A percentile compares a stretch with the other conserved stretches of the same genome.
Evolutionary conservation across 1,284 basidiomycete species (phyloP).

Genomic region (Omphalotus olearius): DNA sequence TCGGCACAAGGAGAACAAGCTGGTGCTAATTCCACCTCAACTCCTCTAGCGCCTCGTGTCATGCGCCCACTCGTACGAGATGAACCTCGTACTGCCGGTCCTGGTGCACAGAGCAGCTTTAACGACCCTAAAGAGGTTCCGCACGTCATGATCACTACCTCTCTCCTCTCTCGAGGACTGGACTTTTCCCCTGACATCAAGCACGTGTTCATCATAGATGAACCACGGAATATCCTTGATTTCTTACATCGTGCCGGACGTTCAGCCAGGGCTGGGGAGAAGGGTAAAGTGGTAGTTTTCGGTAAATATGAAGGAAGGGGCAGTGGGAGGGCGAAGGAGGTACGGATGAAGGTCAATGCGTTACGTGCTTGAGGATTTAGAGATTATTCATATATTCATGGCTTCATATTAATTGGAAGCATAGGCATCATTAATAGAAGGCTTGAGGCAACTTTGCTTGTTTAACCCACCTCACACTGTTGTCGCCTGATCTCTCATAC

Average conservation of each 20-base stretch:
- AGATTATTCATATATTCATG: not conserved
- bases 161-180: constrained; percentile 85
- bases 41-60: not conserved
- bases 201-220: constrained; percentile 82
- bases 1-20: not conserved
- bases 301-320: constrained; percentile 57
- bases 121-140: constrained; percentile 33
- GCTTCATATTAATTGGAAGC: too few species aligned
- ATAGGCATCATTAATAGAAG: too few species aligned
- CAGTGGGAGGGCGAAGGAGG: constrained; percentile 45
- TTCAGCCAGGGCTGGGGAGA: constrained; percentile 65
- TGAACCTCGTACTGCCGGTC: not conserved
- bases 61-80: not conserved
- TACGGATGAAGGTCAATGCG: constrained; percentile 44
- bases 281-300: constrained; percentile 68
- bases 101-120: not conserved
- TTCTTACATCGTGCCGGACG: constrained; percentile 88
- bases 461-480: too few species aligned
- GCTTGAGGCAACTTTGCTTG: too few species aligned
- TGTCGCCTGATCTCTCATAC: too few species aligned
- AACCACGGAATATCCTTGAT: constrained; percentile 83
- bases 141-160: constrained; percentile 83
- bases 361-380: constrained; percentile 19
- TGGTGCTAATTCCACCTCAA: not conserved
- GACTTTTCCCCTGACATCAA: constrained; percentile 77